Conservation (phyloP, 1,284 basidiomycete species). For the Blastosporella zonata region DNA sequence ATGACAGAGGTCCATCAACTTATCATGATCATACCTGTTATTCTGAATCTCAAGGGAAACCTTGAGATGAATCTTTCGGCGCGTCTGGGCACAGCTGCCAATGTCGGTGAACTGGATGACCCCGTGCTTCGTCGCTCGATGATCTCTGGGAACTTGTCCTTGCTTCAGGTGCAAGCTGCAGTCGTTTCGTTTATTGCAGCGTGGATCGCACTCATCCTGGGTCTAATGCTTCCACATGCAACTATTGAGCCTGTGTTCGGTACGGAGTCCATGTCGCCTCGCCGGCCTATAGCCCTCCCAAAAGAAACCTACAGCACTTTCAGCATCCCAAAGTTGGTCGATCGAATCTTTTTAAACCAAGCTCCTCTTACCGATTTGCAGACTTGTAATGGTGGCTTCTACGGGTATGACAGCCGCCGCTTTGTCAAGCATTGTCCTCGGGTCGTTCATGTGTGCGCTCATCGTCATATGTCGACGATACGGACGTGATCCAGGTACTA, state of each 20-base stretch:
- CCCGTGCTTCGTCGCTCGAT: constrained; percentile 63
- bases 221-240: constrained; percentile 54
- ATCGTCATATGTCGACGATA: constrained; percentile 78
- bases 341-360: constrained; percentile 2
- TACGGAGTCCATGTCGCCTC: constrained; percentile 18
- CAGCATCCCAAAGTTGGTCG: constrained; percentile 47
- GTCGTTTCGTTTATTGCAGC: constrained; percentile 89
- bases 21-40: constrained; percentile 93
- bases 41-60: constrained; percentile 96
- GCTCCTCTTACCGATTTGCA: constrained; percentile 26
- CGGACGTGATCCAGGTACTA: constrained; percentile 78
- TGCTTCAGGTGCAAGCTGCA: constrained; percentile 92
- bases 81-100: constrained; percentile 72
- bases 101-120: constrained; percentile 88
- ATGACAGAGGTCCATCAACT: constrained; percentile 92
- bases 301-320: constrained; percentile 31
- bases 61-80: constrained; percentile 92
- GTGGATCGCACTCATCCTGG: constrained; percentile 73
- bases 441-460: constrained; percentile 90
- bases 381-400: constrained; percentile 82
- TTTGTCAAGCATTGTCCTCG: constrained; percentile 76
- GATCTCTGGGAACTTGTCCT: constrained; percentile 79
- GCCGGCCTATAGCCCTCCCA: constrained; percentile 31
- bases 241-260: constrained; percentile 19
- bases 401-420: constrained; percentile 89